Percentiles rank a stretch among this genome's conserved stretches.
These are phyloP conservation scores for Apophysomyces variabilis DNA, from an alignment of 371 early-diverging fungal genomes.

Conservation along the genomic window DNA sequence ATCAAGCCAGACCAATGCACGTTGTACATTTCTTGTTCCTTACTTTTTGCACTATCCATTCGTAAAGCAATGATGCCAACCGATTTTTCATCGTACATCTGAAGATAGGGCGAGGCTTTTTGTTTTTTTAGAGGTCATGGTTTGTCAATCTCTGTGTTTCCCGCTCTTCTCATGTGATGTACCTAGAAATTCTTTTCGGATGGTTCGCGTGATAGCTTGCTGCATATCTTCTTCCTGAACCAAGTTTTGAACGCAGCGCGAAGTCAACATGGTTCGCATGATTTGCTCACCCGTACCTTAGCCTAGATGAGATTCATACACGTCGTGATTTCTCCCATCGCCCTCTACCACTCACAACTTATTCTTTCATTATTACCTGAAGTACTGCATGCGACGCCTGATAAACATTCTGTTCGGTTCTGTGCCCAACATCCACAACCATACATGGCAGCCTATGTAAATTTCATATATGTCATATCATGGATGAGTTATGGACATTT, in stretches of 20 bases:
- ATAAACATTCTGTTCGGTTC: slow-evolving; percentile 20
- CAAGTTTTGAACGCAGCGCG: slow-evolving; percentile 47
- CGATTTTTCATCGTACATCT: slow-evolving; percentile 43
- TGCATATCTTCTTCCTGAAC: slow-evolving; percentile 38
- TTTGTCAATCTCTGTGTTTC: slow-evolving; percentile 10
- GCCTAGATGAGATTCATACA: no score
- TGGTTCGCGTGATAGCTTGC: slow-evolving; percentile 25
- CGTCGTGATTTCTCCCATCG: neutral
- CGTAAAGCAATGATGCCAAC: slow-evolving; percentile 54
- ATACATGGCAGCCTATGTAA: slow-evolving; percentile 68
- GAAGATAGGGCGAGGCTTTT: slow-evolving; percentile 43
- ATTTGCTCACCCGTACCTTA: slow-evolving; percentile 85
- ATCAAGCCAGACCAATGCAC: neutral
- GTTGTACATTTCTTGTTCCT: neutral
- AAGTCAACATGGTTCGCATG: slow-evolving; percentile 70
- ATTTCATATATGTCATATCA: neutral
- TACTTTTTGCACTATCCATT: slow-evolving; percentile 21
- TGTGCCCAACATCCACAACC: slow-evolving; percentile 80
- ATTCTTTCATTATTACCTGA: slow-evolving; percentile 43
- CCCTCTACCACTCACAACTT: neutral
- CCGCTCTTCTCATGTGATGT: slow-evolving; percentile 4
- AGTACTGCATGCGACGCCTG: slow-evolving; percentile 70
- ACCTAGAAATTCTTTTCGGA: slow-evolving; percentile 41
- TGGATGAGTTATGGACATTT: no score
- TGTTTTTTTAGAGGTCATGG: no score